Evolutionary conservation across 345 rosid species (phyloP), one percentile per base, ranked within the genome.

Genomic region (Raphanus raphanistrum): DNA sequence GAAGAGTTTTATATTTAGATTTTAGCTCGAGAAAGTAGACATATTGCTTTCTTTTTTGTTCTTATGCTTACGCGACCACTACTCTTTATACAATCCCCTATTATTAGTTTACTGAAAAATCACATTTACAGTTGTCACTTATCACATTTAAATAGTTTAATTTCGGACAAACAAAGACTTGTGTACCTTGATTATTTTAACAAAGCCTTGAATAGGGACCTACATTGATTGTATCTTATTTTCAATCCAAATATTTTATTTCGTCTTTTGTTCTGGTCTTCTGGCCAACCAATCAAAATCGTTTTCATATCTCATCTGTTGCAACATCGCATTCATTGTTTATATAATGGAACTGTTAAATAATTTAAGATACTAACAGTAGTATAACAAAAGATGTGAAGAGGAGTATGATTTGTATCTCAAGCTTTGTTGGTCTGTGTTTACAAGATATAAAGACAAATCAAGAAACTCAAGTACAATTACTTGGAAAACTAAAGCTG

Each of bases 261-360:
- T 16, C 26, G 8, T 52, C 58, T 52, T 15, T 52, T 15, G 48
- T 41, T 41, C n/a, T 41, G 48, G 48, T 41, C 48, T 41, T 41
- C n/a, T 41, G 2, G 55, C 16, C 7, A 48, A 48, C 29, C 62
- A 59, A 43, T 75, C 73, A 26, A 75, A 29, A 66, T 76, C 74
- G 8, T 15, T 61, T 33, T 76, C 70, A 48, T n/a, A 61, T 76
- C 64, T 15, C 41, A 29, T 61, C 13, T 50, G 80, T 62, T 76
- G 41, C 21, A 33, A 52, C 12, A 76, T 60, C 79, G 16, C 45
- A 17, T 64, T 66, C 70, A 41, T 16, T 76, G 68, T 75, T 38
- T 38, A 38, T 4, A 52, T 5, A 52, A 52, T 52, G 58, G 58
- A 52, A 15, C 26, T 52, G 16, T 52, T 6, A 50, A n/a, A 48